These are phyloP conservation scores for Penicillium paxilli DNA, from an alignment of 495 filamentous ascomycete genomes.

Conservation along the genomic window DNA sequence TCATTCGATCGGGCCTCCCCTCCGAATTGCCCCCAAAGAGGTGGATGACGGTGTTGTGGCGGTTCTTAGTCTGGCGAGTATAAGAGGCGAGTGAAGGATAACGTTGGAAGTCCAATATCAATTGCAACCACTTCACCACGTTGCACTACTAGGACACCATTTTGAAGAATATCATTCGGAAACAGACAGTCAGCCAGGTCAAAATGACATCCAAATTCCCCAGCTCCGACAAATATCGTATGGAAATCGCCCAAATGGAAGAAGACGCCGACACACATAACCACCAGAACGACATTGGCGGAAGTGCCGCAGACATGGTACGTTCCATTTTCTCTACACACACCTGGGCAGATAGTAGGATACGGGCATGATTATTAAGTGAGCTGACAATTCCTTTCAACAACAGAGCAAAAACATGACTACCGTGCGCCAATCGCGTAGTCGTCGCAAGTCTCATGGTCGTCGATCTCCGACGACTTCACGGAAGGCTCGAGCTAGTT, in stretches of 20 bases:
- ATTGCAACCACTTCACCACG: no score
- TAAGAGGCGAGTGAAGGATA: no score
- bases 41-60: constrained; percentile 18
- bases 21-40: constrained; percentile 9
- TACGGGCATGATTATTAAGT: no score
- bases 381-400: no score
- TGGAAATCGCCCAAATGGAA: constrained; percentile 11
- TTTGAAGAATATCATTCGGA: no score
- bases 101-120: no score
- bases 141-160: no score
- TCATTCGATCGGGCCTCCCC: neutral
- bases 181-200: no score
- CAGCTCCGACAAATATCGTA: constrained; percentile 1
- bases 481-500: constrained; percentile 9
- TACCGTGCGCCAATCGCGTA: neutral
- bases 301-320: neutral
- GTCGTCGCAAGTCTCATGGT: constrained; percentile 1
- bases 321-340: no score
- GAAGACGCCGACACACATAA: constrained; percentile 2
- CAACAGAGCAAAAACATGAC: neutral
- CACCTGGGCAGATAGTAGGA: no score
- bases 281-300: neutral
- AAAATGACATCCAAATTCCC: constrained; percentile 9
- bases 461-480: constrained; percentile 20
- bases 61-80: constrained; percentile 5